A percentile compares a stretch with the other conserved stretches of the same genome.
Evolutionary conservation across 2,329 filamentous ascomycete genomes (phyloP).

Genomic region (Colletotrichum cereale): DNA sequence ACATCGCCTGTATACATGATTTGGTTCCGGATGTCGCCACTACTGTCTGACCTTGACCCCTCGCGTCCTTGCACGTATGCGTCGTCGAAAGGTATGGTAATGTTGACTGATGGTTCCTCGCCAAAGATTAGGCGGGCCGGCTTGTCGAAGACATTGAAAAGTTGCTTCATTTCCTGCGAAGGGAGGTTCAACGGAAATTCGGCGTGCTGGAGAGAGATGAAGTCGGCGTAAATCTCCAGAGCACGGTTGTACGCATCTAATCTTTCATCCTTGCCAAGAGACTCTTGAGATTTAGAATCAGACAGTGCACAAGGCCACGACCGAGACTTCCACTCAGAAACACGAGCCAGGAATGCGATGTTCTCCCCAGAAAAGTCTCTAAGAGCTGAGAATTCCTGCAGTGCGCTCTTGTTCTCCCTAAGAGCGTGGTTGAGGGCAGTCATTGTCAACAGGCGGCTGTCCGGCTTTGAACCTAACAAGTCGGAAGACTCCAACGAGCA

Average conservation of each 20-base stretch:
- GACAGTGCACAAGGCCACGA: constrained; percentile 6
- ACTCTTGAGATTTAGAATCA: neutral
- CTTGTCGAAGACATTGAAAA: constrained; percentile 58
- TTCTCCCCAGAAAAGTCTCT: constrained; percentile 71
- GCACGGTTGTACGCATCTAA: constrained; percentile 56
- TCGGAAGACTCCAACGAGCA: constrained; percentile 30
- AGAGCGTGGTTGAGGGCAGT: constrained; percentile 63
- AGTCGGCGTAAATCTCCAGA: constrained; percentile 61
- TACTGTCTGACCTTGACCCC: neutral
- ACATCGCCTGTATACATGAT: constrained; percentile 57
- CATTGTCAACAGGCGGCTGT: constrained; percentile 63
- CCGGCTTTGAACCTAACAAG: constrained; percentile 42
- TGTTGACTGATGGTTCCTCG: constrained; percentile 26
- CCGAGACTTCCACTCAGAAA: constrained; percentile 58
- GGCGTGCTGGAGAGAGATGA: constrained; percentile 60
- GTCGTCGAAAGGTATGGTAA: constrained; percentile 41
- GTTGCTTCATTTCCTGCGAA: constrained; percentile 53
- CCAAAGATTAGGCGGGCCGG: constrained; percentile 52
- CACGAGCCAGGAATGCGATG: constrained; percentile 65
- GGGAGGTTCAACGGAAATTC: constrained; percentile 66
- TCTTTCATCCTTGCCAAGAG: neutral
- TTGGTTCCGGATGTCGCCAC: constrained; percentile 4
- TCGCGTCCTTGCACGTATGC: neutral
- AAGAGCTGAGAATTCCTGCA: constrained; percentile 65
- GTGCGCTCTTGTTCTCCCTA: constrained; percentile 56